Conservation (phyloP, 192 early-diverging fungal species). For the Coemansia sp. region DNA sequence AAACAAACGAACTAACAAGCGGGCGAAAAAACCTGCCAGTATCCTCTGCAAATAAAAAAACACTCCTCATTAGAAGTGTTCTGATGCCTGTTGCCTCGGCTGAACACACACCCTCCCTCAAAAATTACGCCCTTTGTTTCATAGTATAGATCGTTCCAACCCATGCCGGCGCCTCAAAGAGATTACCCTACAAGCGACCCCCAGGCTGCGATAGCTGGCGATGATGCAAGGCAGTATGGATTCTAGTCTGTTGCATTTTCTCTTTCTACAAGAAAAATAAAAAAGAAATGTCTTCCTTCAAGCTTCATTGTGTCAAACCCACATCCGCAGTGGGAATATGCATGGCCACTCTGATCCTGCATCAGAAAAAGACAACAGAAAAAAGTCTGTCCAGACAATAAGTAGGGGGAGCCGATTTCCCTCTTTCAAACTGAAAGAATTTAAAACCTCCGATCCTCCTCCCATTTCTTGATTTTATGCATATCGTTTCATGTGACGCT, state of each 20-base stretch:
- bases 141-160: background rate
- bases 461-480: background rate
- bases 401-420: no score
- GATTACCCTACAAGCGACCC: constrained; percentile 40
- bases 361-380: background rate
- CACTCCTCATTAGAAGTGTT: background rate
- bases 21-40: no score
- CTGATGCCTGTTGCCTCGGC: background rate
- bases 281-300: background rate
- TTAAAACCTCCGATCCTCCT: background rate
- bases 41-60: background rate
- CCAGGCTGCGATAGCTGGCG: constrained; percentile 26
- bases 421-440: background rate
- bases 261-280: background rate
- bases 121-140: constrained; percentile 1
- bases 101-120: background rate
- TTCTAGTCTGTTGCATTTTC: constrained; percentile 1
- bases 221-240: constrained; percentile 37
- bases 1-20: no score
- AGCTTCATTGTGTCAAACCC: background rate
- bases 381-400: background rate
- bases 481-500: background rate
- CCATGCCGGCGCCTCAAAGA: constrained; percentile 3
- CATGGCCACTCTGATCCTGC: background rate
- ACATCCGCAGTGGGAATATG: background rate